Percentiles rank a stretch among this genome's conserved stretches.
Conservation (phyloP, 2,329 filamentous ascomycete species). For the Podosphaera aphanis region DNA sequence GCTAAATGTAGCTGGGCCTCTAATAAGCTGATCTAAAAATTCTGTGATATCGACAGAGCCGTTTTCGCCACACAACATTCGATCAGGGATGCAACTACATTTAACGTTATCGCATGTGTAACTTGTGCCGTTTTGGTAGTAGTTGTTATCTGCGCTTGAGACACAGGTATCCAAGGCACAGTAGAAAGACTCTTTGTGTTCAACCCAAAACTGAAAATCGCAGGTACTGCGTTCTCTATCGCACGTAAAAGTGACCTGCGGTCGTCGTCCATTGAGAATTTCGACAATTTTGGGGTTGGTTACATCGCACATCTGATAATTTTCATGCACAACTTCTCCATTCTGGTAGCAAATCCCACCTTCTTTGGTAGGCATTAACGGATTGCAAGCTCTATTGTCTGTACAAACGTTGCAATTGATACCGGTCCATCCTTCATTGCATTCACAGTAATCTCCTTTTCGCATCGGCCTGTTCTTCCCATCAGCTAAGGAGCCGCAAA, state of each 20-base stretch:
- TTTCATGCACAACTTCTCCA: slow-evolving; percentile 75
- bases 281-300: slow-evolving; percentile 87
- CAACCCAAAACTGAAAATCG: slow-evolving; percentile 98
- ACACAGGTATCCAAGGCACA: slow-evolving; percentile 67
- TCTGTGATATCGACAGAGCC: slow-evolving; percentile 83
- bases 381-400: slow-evolving; percentile 59
- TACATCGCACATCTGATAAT: slow-evolving; percentile 94
- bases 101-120: slow-evolving; percentile 70
- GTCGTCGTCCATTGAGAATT: slow-evolving; percentile 60
- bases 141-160: slow-evolving; percentile 44
- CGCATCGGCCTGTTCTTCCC: slow-evolving; percentile 59
- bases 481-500: slow-evolving; percentile 71
- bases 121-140: slow-evolving; percentile 52
- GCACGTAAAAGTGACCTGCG: slow-evolving; percentile 88
- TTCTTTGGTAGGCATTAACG: slow-evolving; percentile 60
- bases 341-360: slow-evolving; percentile 82
- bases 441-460: slow-evolving; percentile 49
- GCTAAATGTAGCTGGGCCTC: slow-evolving; percentile 67
- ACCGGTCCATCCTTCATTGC: slow-evolving; percentile 80
- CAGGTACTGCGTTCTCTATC: slow-evolving; percentile 51
- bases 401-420: slow-evolving; percentile 97
- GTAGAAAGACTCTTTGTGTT: slow-evolving; percentile 84
- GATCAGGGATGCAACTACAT: slow-evolving; percentile 70
- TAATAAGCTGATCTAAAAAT: slow-evolving; percentile 62
- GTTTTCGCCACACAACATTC: slow-evolving; percentile 81